Base-by-base conservation (phyloP, 768 basidiomycete genomes). In the Sporobolomyces phaffii region DNA sequence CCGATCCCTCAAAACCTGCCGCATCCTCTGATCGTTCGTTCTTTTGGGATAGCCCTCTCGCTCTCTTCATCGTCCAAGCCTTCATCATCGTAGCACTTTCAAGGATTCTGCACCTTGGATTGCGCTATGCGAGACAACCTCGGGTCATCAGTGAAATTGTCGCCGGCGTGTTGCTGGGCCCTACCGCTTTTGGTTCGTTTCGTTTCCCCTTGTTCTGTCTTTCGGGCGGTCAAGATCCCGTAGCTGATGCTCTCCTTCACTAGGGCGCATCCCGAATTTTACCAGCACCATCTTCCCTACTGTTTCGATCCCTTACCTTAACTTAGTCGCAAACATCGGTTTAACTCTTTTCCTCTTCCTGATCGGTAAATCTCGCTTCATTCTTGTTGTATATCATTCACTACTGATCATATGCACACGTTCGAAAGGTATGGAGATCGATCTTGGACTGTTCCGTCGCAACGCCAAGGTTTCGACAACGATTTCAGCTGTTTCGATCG, bases 161-260 rank as follows among this genome's bases (percentile, higher is more conserved):
- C 61, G 90, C 87, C 0, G 94, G 94, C 22, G 84, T 99, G 68
- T 73, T 97, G 33, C 82, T 97, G 18, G 92, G 91, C 45, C 78
- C 75, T 72, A 85, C 85, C 17, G 82, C 52, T 8, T 60, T 73
- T 22, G 68, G 69, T 65, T 13, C 38, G 68, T 51, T n/a, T n/a
- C n/a, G n/a, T n/a, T n/a, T n/a, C n/a, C n/a, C 38, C 26, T 15
- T 34, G 13, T n/a, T 28, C 45, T 0, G 0, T n/a, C n/a, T 22
- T 20, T 28, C 5, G 7, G 38, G 7, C 3, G 4, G 14, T 9
- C 11, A 33, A n/a, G 15, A 28, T 9, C 1, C 33, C 8, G 24
- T 4, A 2, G 31, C 22, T 29, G 17, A 20, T n/a, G 10, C 17
- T 1, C 31, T 6, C 4, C 20, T 13, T 8, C 14, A 11, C 5